These are phyloP conservation scores for Eucalyptus erythrocorys DNA, from an alignment of 345 rosid genomes.

Conservation along the genomic window DNA sequence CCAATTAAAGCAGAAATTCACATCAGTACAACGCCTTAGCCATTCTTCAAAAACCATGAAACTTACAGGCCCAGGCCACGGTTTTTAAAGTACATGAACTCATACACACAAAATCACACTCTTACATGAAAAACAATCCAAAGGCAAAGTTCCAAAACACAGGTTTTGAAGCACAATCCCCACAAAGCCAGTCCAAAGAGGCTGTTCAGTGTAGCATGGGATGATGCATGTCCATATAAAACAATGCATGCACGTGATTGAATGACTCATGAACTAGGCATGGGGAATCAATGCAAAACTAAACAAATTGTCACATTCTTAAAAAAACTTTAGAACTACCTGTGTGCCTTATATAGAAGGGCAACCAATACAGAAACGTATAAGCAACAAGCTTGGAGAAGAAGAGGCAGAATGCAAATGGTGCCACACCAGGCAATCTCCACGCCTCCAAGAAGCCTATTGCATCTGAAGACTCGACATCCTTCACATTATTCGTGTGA, in stretches of 20 bases:
- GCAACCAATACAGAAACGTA: constrained; percentile 86
- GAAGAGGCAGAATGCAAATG: constrained; percentile 77
- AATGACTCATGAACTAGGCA: background rate
- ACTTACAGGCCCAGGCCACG: background rate
- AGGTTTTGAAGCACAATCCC: background rate
- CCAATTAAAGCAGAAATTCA: background rate
- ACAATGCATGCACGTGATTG: background rate
- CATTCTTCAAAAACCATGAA: background rate
- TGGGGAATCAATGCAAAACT: background rate
- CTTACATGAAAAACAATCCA: background rate
- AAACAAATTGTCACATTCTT: background rate
- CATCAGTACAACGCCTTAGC: background rate
- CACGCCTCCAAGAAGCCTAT: constrained; percentile 78
- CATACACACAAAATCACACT: background rate
- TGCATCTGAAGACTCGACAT: constrained; percentile 23
- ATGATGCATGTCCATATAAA: background rate
- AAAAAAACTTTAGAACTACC: constrained; percentile 12
- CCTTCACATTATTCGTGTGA: background rate
- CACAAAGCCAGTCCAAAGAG: background rate
- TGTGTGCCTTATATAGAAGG: constrained; percentile 80
- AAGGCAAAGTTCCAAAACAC: background rate
- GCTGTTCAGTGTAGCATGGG: background rate
- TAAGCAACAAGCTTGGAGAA: constrained; percentile 92
- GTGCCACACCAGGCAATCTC: constrained; percentile 81
- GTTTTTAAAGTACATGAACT: background rate